phyloP scores from a whole-genome alignment of 768 basidiomycete species.

The Amanita brunnescens region DNA sequence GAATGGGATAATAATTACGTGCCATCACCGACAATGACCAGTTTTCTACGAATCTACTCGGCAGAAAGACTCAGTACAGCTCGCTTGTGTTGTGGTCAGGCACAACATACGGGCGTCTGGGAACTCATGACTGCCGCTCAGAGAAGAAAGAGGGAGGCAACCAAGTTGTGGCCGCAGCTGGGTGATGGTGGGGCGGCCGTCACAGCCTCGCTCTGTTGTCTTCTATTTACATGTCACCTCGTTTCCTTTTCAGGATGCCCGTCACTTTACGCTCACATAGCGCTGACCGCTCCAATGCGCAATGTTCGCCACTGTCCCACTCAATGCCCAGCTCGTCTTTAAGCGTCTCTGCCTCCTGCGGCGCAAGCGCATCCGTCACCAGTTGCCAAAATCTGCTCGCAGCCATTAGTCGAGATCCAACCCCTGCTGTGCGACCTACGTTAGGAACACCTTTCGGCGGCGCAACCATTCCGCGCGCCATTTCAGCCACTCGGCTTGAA shows the following conservation, averaged over 20 bases:
- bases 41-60: conserved; percentile 79
- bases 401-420: background rate
- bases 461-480: conserved; percentile 80
- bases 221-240: conserved; percentile 16
- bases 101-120: conserved; percentile 48
- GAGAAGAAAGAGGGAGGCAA: conserved; percentile 3
- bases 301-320: conserved; percentile 65
- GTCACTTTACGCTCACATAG: conserved; percentile 37
- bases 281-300: conserved; percentile 50
- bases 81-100: conserved; percentile 4
- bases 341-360: conserved; percentile 54
- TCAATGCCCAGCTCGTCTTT: conserved; percentile 80
- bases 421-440: conserved; percentile 33
- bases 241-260: conserved; percentile 45
- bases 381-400: conserved; percentile 67
- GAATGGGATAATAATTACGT: conserved; percentile 24
- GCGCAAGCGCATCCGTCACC: conserved; percentile 56
- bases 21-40: conserved; percentile 97
- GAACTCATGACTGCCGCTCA: conserved; percentile 28
- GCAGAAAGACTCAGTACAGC: conserved; percentile 9
- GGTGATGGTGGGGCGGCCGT: conserved; percentile 12
- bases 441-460: conserved; percentile 66
- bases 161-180: conserved; percentile 2
- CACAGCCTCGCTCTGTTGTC: conserved; percentile 22
- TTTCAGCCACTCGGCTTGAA: conserved; percentile 68